Percentiles rank a stretch among this genome's conserved stretches.
Conservation (phyloP, 805 yeast species). For the Ogataea sp. region DNA sequence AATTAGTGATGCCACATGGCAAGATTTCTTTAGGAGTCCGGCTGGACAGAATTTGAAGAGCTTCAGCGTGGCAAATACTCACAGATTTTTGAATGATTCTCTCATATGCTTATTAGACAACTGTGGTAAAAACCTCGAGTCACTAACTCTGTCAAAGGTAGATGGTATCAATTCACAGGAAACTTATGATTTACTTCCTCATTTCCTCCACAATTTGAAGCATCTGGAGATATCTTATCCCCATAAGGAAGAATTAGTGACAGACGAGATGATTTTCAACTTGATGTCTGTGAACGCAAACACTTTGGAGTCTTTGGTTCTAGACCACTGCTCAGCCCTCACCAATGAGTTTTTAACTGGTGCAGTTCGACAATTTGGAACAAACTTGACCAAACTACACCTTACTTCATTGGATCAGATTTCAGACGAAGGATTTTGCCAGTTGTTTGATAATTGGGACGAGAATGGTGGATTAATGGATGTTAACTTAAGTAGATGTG, state of each 20-base stretch:
- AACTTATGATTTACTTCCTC: slow-evolving; percentile 58
- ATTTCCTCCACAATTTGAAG: slow-evolving; percentile 44
- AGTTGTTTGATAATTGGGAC: slow-evolving; percentile 50
- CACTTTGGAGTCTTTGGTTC: slow-evolving; percentile 43
- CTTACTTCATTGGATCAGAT: slow-evolving; percentile 53
- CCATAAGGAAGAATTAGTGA: slow-evolving; percentile 50
- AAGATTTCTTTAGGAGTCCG: slow-evolving; percentile 49
- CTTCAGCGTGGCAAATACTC: slow-evolving; percentile 73
- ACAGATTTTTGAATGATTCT: slow-evolving; percentile 66
- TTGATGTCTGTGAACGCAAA: slow-evolving; percentile 57
- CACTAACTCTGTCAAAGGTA: slow-evolving; percentile 55
- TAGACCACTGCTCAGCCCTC: slow-evolving; percentile 69
- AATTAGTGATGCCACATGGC: slow-evolving; percentile 73
- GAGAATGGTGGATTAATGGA: slow-evolving; percentile 51
- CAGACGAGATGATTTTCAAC: slow-evolving; percentile 59
- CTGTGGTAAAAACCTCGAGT: slow-evolving; percentile 48
- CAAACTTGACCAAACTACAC: slow-evolving; percentile 49
- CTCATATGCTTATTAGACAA: slow-evolving; percentile 52
- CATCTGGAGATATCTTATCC: slow-evolving; percentile 66
- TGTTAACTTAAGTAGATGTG: slow-evolving; percentile 59
- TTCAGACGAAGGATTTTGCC: slow-evolving; percentile 58
- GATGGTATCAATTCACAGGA: slow-evolving; percentile 60
- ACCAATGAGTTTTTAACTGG: slow-evolving; percentile 55
- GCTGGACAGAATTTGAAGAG: slow-evolving; percentile 45
- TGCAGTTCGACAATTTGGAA: slow-evolving; percentile 53